phyloP scores from a whole-genome alignment of 345 rosid genomes.

The Eucalyptus fibrosa region DNA sequence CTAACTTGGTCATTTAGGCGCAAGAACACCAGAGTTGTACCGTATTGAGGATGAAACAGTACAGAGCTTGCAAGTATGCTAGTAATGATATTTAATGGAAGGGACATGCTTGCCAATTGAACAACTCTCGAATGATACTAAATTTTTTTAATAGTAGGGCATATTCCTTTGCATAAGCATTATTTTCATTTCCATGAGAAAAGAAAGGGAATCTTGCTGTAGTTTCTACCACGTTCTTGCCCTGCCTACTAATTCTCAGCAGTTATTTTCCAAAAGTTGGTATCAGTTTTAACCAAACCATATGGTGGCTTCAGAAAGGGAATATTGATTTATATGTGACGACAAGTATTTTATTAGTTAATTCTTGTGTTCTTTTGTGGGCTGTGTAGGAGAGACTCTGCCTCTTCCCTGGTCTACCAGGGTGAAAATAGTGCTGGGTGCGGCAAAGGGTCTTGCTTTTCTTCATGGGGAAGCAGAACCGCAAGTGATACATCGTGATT shows the following conservation, averaged over 20 bases:
- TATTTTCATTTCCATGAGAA: too few species aligned
- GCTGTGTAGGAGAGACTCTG: not conserved
- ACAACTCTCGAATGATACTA: too few species aligned
- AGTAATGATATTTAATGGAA: too few species aligned
- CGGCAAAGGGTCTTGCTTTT: not conserved
- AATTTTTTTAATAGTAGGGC: too few species aligned
- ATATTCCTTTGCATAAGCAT: too few species aligned
- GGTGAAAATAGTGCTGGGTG: not conserved
- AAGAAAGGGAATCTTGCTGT: not conserved
- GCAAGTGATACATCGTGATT: not conserved
- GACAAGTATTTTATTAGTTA: too few species aligned
- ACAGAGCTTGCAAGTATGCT: not conserved
- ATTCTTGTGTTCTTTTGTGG: too few species aligned
- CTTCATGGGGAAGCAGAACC: not conserved
- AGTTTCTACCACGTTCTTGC: not conserved
- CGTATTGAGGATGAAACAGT: not conserved
- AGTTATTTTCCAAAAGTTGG: too few species aligned
- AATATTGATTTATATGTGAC: not conserved
- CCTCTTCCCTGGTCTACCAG: not conserved
- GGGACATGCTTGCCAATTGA: too few species aligned
- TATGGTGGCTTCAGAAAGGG: constrained; percentile 8
- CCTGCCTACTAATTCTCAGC: too few species aligned
- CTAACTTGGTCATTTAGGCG: not conserved
- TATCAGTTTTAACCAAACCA: too few species aligned
- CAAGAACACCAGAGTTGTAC: not conserved